Percentiles rank a stretch among this genome's conserved stretches.
Conservation (phyloP, 2,329 filamentous ascomycete genomes). For the Davidsoniella australis region DNA sequence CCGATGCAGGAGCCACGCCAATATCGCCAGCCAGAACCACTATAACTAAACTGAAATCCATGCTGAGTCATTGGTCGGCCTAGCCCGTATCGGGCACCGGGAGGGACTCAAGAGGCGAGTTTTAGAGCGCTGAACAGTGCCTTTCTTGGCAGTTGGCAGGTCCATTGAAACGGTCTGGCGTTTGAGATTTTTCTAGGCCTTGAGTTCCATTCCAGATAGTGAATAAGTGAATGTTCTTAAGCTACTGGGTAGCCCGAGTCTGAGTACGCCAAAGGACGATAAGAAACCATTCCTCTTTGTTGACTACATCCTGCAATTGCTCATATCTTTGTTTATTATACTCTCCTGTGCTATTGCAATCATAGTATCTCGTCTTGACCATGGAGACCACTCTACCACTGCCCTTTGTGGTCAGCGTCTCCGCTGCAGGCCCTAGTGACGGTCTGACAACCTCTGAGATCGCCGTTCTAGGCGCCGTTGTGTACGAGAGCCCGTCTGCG, state of each 20-base stretch:
- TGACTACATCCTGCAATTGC: not conserved
- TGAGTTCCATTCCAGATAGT: not conserved
- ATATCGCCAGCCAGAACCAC: not conserved
- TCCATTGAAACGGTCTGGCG: too few relatives aligned
- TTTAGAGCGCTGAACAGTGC: not conserved
- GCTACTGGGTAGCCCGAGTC: not conserved
- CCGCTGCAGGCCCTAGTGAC: conserved; percentile 30
- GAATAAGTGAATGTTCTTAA: not conserved
- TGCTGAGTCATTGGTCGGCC: conserved; percentile 10
- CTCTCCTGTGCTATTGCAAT: not conserved
- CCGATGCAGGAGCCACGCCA: conserved; percentile 10
- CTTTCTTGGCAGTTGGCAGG: not conserved
- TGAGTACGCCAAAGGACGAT: not conserved
- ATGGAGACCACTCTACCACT: conserved; percentile 51
- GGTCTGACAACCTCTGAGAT: conserved; percentile 41
- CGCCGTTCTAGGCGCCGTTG: conserved; percentile 39
- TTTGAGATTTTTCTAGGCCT: not conserved
- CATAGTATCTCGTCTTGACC: conserved; percentile 9
- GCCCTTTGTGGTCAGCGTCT: conserved; percentile 43
- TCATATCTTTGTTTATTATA: not conserved
- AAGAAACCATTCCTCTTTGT: not conserved
- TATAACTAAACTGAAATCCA: conserved; percentile 2
- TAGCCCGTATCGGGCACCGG: conserved; percentile 1
- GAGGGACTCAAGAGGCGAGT: conserved; percentile 7
- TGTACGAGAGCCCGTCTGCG: conserved; percentile 22